These are phyloP conservation scores for Calonectria pseudoreteaudii DNA, from an alignment of 2,329 filamentous ascomycete species.

Conservation along the genomic window DNA sequence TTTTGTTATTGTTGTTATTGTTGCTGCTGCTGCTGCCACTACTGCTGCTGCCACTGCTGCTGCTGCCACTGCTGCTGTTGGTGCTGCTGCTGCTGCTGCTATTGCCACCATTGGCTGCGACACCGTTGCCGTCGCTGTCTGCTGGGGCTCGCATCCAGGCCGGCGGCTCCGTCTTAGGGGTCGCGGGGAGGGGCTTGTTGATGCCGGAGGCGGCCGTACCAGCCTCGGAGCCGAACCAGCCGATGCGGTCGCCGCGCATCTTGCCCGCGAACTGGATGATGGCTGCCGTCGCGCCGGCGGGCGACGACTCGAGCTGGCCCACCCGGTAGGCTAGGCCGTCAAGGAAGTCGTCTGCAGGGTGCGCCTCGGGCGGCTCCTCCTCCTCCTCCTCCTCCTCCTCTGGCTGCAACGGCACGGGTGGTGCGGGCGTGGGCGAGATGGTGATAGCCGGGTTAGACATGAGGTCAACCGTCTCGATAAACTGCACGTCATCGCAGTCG, in stretches of 20 bases:
- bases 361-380: not conserved
- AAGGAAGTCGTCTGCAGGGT: slow-evolving; percentile 30
- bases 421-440: slow-evolving; percentile 4
- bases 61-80: too few species aligned
- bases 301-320: slow-evolving; percentile 45
- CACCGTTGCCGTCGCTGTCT: not conserved
- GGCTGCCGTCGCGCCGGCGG: slow-evolving; percentile 41
- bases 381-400: too few species aligned
- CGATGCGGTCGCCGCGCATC: slow-evolving; percentile 10
- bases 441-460: slow-evolving; percentile 27
- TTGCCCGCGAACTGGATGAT: slow-evolving; percentile 42
- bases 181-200: slow-evolving; percentile 47
- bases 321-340: slow-evolving; percentile 49
- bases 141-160: slow-evolving; percentile 24
- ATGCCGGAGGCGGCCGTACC: slow-evolving; percentile 18
- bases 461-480: slow-evolving; percentile 36
- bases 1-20: not conserved
- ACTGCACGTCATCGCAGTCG: slow-evolving; percentile 2
- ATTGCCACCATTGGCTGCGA: too few species aligned
- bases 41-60: too few species aligned
- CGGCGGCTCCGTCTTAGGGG: slow-evolving; percentile 43
- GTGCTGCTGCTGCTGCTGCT: too few species aligned
- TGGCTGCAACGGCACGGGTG: not conserved
- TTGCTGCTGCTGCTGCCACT: too few species aligned
- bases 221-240: slow-evolving; percentile 7